Evolutionary conservation across 768 basidiomycete genomes (phyloP), one percentile per base, ranked within the genome.

Genomic region (Leccinum arenicola): DNA sequence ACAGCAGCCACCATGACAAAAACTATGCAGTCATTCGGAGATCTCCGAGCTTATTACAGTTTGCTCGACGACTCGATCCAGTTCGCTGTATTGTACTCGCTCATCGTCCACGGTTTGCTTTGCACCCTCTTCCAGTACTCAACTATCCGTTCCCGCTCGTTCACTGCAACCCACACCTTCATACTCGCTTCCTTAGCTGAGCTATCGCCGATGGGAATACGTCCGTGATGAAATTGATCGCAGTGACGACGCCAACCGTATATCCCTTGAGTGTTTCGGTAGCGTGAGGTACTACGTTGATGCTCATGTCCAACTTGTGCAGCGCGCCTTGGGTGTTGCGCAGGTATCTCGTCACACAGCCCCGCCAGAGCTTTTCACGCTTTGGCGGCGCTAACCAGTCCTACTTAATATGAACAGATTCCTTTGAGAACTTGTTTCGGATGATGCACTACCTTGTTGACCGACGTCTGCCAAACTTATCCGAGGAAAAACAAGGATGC

Each of bases 1-100:
- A 59, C 70, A 68, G 71, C 79, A 80, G 80, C 79, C 79, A 81
- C 80, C 67, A 69, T 79, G 76, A 78, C 77, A 67, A 61, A 67
- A 78, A 77, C 79, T 80, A 64, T 77, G 72, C 70, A 80, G 80
- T 77, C 73, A 23, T n/a, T 64, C 77, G 78, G 77, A 59, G 60
- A 56, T 61, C 48, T 52, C 78, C 77, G 77, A 36, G 2, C 40
- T 1, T 43, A 58, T 38, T 27, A 49, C 48, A 49, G 9, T 27
- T 61, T 61, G 56, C 29, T 17, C 11, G 33, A 38, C 38, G 17
- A 11, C 47, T 58, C 57, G 23, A 70, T 68, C 67, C 68, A 70
- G 36, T 59, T 60, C 23, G 68, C 68, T 3, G 63, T 60, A 2
- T 54, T 59, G 29, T 66, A 61, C 9, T n/a, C 50, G 14, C 49